These are phyloP conservation scores for Mycocentrospora acerina DNA, from an alignment of 2,329 filamentous ascomycete genomes.

Conservation along the genomic window DNA sequence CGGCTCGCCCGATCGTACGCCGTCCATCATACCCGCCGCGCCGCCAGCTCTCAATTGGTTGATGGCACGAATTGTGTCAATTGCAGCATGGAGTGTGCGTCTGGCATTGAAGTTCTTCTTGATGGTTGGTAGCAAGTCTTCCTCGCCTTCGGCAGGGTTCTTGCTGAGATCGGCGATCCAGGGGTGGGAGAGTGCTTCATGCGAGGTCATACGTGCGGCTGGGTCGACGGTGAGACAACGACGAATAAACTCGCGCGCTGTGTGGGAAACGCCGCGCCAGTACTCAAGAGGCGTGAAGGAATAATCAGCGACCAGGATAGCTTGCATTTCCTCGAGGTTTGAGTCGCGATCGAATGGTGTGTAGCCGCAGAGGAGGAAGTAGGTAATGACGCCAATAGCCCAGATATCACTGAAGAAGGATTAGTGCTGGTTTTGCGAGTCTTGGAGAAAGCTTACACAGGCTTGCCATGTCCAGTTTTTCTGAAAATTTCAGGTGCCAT, in stretches of 20 bases:
- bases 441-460: constrained; percentile 60
- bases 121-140: constrained; percentile 63
- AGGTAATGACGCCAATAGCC: constrained; percentile 98
- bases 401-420: constrained; percentile 70
- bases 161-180: constrained; percentile 63
- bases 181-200: constrained; percentile 68
- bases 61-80: constrained; percentile 68
- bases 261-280: constrained; percentile 88
- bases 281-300: constrained; percentile 92
- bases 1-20: constrained; percentile 59
- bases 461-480: constrained; percentile 96
- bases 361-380: constrained; percentile 96
- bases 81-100: constrained; percentile 65
- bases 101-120: constrained; percentile 72
- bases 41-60: constrained; percentile 66
- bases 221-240: constrained; percentile 90
- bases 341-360: constrained; percentile 97
- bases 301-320: constrained; percentile 95
- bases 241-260: constrained; percentile 86
- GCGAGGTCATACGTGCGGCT: constrained; percentile 82
- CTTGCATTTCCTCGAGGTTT: constrained; percentile 99
- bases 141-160: constrained; percentile 42
- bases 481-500: constrained; percentile 99
- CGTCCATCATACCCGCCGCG: constrained; percentile 62
- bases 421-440: constrained; percentile 11